phyloP scores from a whole-genome alignment of 257 asterid genomes.

The Solanum neorickii region DNA sequence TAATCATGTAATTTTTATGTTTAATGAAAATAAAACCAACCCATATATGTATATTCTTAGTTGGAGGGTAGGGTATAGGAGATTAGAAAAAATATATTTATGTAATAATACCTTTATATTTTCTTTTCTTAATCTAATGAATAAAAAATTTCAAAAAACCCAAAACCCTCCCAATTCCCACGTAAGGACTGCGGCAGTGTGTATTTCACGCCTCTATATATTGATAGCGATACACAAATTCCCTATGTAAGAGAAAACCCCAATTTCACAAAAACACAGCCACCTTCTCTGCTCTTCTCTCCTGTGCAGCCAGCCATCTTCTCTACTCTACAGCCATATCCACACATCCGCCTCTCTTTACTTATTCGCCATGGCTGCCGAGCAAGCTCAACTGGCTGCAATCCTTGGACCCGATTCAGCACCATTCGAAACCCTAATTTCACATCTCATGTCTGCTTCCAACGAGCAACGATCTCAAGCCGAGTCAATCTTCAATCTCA shows the following conservation, averaged over 20 bases:
- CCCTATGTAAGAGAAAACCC: not conserved
- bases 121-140: not conserved
- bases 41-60: too few relatives aligned
- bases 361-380: slow-evolving; percentile 44
- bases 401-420: slow-evolving; percentile 76
- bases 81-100: too few relatives aligned
- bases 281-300: not conserved
- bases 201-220: not conserved
- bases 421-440: slow-evolving; percentile 63
- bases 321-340: not conserved
- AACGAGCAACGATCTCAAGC: slow-evolving; percentile 93
- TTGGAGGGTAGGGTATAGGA: too few relatives aligned
- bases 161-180: not conserved
- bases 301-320: not conserved
- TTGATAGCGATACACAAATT: not conserved
- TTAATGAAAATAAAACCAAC: not conserved
- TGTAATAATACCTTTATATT: too few relatives aligned
- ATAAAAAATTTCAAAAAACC: not conserved
- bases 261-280: not conserved
- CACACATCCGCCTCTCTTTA: not conserved
- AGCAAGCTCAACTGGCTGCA: slow-evolving; percentile 73
- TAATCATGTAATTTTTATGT: too few relatives aligned
- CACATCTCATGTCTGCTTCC: slow-evolving; percentile 75
- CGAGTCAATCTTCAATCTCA: slow-evolving; percentile 61
- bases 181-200: not conserved